Conservation (phyloP, 2,329 filamentous ascomycete genomes). For the Bipolaris sorokiniana region DNA sequence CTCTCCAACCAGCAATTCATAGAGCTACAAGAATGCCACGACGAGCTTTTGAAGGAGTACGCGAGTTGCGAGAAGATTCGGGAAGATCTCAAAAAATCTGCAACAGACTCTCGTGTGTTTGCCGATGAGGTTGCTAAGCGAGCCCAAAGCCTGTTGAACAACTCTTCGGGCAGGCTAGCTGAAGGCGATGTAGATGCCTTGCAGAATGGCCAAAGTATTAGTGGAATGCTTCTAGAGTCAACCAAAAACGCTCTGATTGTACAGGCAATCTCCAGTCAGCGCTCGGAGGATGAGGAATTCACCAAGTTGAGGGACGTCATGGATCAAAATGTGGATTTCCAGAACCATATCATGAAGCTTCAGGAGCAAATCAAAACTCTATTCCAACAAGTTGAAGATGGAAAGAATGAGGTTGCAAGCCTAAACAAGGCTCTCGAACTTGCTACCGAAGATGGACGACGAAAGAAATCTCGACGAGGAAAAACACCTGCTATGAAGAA, state of each 20-base stretch:
- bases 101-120: neutral
- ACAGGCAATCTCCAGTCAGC: conserved; percentile 3
- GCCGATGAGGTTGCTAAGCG: conserved; percentile 7
- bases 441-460: conserved; percentile 3
- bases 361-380: neutral
- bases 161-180: neutral
- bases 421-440: conserved; percentile 16
- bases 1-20: too few relatives aligned
- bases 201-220: conserved; percentile 18
- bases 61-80: neutral
- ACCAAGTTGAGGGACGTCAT: conserved; percentile 8
- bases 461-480: conserved; percentile 11
- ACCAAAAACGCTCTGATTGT: conserved; percentile 18
- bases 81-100: conserved; percentile 9
- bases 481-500: conserved; percentile 7
- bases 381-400: conserved; percentile 7
- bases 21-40: conserved; percentile 3
- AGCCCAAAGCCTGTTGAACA: conserved; percentile 14
- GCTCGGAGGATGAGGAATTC: conserved; percentile 4
- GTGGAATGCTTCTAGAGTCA: conserved; percentile 18
- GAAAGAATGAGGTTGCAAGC: conserved; percentile 9
- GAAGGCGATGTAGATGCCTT: neutral
- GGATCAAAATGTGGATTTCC: conserved; percentile 16
- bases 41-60: conserved; percentile 9
- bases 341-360: conserved; percentile 8